These are phyloP conservation scores for Trematosphaeria pertusa DNA, from an alignment of 2,329 filamentous ascomycete genomes.

Conservation along the genomic window DNA sequence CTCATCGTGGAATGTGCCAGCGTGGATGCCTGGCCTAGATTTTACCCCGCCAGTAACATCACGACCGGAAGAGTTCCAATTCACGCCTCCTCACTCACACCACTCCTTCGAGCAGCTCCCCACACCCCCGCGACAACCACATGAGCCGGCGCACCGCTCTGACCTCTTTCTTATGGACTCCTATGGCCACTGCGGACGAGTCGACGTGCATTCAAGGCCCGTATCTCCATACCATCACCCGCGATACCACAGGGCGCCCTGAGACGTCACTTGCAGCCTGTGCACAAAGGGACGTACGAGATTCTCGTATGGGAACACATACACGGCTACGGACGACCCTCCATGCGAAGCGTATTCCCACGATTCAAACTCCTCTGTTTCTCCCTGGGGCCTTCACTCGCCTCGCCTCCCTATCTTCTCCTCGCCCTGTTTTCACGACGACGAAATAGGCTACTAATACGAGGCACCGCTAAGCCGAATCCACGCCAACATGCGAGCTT, in stretches of 20 bases:
- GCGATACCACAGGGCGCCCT: slow-evolving; percentile 3
- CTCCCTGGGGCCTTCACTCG: neutral
- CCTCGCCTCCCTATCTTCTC: neutral
- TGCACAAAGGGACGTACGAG: too few species aligned
- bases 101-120: slow-evolving; percentile 21
- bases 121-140: slow-evolving; percentile 17
- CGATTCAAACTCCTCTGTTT: neutral
- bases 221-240: slow-evolving; percentile 2
- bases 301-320: too few species aligned
- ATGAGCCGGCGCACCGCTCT: slow-evolving; percentile 12
- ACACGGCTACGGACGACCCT: neutral
- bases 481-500: too few species aligned
- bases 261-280: neutral
- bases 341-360: neutral
- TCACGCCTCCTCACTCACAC: slow-evolving; percentile 17
- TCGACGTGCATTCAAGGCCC: slow-evolving; percentile 3
- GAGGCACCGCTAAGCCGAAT: neutral
- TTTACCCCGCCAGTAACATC: slow-evolving; percentile 12
- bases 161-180: slow-evolving; percentile 22
- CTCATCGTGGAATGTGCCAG: slow-evolving; percentile 25
- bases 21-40: slow-evolving; percentile 26
- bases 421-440: neutral
- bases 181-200: slow-evolving; percentile 11
- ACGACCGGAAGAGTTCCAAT: slow-evolving; percentile 20
- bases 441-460: neutral